These are phyloP conservation scores for Fusarium veterinarium DNA, from an alignment of 2,329 filamentous ascomycete species.

Conservation along the genomic window DNA sequence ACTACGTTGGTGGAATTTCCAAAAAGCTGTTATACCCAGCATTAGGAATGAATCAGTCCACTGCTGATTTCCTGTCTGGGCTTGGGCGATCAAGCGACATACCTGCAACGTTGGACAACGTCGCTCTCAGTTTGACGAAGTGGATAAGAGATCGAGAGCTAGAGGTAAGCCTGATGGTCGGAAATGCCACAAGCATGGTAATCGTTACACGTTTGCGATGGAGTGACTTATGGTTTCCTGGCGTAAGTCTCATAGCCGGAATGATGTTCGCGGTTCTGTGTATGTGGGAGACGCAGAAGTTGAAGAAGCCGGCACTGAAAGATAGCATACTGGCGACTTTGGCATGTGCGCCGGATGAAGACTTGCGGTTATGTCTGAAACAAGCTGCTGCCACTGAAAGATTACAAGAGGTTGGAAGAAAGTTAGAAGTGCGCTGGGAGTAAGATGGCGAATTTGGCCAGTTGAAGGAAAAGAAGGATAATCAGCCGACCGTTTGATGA, in stretches of 20 bases:
- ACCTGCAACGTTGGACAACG: not conserved
- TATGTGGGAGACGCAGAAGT: not conserved
- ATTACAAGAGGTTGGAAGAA: not conserved
- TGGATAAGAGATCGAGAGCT: conserved; percentile 24
- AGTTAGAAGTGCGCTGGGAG: not conserved
- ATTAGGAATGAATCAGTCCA: fast-evolving
- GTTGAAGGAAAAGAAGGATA: not conserved
- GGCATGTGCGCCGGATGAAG: not conserved
- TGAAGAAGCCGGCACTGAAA: not conserved
- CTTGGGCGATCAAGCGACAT: not conserved
- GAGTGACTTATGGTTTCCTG: conserved; percentile 4
- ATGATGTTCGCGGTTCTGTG: not conserved
- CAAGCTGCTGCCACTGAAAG: not conserved
- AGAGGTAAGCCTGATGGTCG: fast-evolving
- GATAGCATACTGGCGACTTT: not conserved
- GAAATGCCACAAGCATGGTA: not conserved
- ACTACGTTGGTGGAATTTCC: too few species aligned
- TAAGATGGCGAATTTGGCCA: not conserved
- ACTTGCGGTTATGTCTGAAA: not conserved
- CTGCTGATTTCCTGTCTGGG: not conserved
- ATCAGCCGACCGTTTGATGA: not conserved
- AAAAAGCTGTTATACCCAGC: conserved; percentile 1
- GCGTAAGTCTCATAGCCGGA: not conserved
- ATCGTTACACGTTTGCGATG: conserved; percentile 2
- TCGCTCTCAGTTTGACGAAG: conserved; percentile 18